Percentiles rank a stretch among this genome's conserved stretches.
Conservation (phyloP, 768 basidiomycete species). For the Leccinellum albellum region DNA sequence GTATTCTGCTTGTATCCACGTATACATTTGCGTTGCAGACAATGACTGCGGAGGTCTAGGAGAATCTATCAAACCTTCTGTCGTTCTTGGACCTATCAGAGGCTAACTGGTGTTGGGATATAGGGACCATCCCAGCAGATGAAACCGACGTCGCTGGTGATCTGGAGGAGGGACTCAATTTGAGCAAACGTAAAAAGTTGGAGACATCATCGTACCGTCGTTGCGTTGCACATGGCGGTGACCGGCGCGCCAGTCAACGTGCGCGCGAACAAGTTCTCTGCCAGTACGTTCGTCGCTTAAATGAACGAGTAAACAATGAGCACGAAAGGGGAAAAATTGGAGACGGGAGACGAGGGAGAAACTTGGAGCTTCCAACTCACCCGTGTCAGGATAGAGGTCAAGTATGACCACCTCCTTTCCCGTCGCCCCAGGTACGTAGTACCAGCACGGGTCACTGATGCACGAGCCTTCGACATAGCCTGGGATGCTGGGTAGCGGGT, state of each 20-base stretch:
- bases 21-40: constrained; percentile 1
- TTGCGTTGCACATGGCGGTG: constrained; percentile 53
- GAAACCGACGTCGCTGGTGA: constrained; percentile 47
- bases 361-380: constrained; percentile 20
- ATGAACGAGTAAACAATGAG: too few species aligned
- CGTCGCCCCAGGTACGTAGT: constrained; percentile 49
- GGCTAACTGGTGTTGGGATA: constrained; percentile 36
- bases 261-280: constrained; percentile 43
- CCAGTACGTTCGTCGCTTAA: constrained; percentile 41
- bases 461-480: constrained; percentile 56
- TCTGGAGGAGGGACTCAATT: constrained; percentile 22
- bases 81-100: neutral
- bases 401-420: constrained; percentile 58
- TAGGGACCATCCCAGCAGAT: constrained; percentile 47
- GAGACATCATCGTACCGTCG: constrained; percentile 32
- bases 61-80: neutral
- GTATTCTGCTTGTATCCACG: constrained; percentile 15
- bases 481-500: constrained; percentile 25
- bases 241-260: constrained; percentile 44
- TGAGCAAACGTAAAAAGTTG: neutral
- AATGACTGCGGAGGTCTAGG: neutral
- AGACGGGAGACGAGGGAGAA: too few species aligned
- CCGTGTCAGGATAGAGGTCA: constrained; percentile 54
- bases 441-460: constrained; percentile 60
- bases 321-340: too few species aligned